These are phyloP conservation scores for Pleurotus eryngii DNA, from an alignment of 768 basidiomycete genomes.

Conservation along the genomic window DNA sequence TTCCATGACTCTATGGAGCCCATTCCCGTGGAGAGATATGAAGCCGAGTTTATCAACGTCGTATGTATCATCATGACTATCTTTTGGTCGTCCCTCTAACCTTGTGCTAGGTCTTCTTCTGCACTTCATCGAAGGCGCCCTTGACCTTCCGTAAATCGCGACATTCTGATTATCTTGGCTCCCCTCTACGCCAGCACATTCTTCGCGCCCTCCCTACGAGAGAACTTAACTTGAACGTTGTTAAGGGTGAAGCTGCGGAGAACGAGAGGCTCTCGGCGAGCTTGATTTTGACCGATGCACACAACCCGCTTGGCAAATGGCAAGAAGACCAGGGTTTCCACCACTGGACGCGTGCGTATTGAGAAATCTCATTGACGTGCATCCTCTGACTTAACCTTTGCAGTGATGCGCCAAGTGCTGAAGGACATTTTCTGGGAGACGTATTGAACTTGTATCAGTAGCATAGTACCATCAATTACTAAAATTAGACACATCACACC, in stretches of 20 bases:
- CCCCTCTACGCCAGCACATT: slow-evolving; percentile 61
- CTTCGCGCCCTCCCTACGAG: slow-evolving; percentile 46
- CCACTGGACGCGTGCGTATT: slow-evolving; percentile 71
- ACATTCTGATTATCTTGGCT: slow-evolving; percentile 63
- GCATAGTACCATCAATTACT: slow-evolving; percentile 1
- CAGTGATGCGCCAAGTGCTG: slow-evolving; percentile 80
- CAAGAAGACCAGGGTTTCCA: slow-evolving; percentile 61
- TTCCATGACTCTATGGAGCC: slow-evolving; percentile 68
- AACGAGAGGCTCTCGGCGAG: slow-evolving; percentile 31
- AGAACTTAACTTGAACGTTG: slow-evolving; percentile 48
- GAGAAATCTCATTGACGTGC: background rate
- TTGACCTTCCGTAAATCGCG: slow-evolving; percentile 56
- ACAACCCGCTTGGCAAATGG: slow-evolving; percentile 62
- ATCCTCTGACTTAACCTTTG: background rate
- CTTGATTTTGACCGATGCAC: slow-evolving; percentile 58
- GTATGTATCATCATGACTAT: slow-evolving; percentile 37
- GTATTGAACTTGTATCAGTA: slow-evolving; percentile 38
- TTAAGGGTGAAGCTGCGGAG: slow-evolving; percentile 30
- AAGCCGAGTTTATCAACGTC: slow-evolving; percentile 66
- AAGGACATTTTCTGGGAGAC: slow-evolving; percentile 76
- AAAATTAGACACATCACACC: slow-evolving; percentile 8
- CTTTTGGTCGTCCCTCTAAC: background rate
- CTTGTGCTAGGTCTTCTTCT: slow-evolving; percentile 71
- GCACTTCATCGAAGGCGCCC: slow-evolving; percentile 52
- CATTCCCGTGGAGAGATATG: slow-evolving; percentile 43